Evolutionary conservation across 2,329 filamentous ascomycete genomes (phyloP).

Genomic region (Colletotrichum lindemuthianum): DNA sequence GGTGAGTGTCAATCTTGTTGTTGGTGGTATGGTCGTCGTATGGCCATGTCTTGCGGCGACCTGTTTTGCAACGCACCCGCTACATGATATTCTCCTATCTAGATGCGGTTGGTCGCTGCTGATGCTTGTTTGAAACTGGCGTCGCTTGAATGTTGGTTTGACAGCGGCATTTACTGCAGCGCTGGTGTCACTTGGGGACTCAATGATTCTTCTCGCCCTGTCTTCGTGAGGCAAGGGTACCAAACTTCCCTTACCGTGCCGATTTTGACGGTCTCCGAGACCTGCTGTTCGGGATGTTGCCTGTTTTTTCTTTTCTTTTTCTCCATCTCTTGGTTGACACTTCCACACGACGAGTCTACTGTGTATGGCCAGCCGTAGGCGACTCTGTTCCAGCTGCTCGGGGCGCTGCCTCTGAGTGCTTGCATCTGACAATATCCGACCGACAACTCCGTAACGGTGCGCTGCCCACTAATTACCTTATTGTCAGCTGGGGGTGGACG

Average conservation of each 20-base stretch:
- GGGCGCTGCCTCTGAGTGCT: conserved; percentile 14
- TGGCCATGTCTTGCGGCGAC: conserved; percentile 4
- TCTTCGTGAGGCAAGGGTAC: conserved; percentile 17
- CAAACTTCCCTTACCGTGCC: conserved; percentile 1
- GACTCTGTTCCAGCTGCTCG: conserved; percentile 6
- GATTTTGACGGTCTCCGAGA: conserved; percentile 24
- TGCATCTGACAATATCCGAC: conserved; percentile 26
- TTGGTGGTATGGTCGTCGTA: neutral
- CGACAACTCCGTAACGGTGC: no score
- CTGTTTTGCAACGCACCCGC: conserved; percentile 21
- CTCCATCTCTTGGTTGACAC: no score
- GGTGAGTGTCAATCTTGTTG: no score
- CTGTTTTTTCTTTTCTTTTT: conserved; percentile 10
- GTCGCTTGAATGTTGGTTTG: conserved; percentile 13
- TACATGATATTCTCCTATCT: neutral
- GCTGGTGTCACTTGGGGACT: conserved; percentile 19
- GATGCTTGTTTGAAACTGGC: conserved; percentile 14
- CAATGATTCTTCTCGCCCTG: conserved; percentile 32
- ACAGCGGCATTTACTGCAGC: conserved; percentile 30
- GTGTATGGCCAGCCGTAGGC: conserved; percentile 4
- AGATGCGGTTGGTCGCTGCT: conserved; percentile 1
- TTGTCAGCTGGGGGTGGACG: conserved; percentile 20
- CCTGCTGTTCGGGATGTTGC: conserved; percentile 26
- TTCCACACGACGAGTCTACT: no score
- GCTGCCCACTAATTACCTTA: neutral